Evolutionary conservation across 176 grass and related monocot genomes (phyloP).

Genomic region (Rhynchospora pubera): DNA sequence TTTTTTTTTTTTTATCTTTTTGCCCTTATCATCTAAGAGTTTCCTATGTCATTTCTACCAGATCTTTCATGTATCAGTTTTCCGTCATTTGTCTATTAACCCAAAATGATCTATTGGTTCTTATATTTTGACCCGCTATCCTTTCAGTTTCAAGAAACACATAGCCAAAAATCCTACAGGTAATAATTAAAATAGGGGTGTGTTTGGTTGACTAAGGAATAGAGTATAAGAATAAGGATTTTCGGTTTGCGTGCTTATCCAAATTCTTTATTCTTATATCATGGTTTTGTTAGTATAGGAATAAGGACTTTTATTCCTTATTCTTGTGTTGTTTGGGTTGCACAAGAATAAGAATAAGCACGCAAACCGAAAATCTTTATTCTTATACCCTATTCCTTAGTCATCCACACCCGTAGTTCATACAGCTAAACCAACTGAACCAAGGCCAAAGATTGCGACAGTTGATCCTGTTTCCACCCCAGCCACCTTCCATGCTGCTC

Average conservation of each 20-base stretch:
- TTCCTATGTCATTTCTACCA: background rate
- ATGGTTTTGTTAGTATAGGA: too few species aligned
- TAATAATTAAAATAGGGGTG: background rate
- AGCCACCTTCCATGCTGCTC: slow-evolving; percentile 60
- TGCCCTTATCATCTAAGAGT: background rate
- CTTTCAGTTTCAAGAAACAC: background rate
- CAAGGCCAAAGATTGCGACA: slow-evolving; percentile 59
- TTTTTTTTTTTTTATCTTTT: background rate
- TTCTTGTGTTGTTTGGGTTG: too few species aligned
- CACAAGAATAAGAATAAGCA: too few species aligned
- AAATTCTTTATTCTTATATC: too few species aligned
- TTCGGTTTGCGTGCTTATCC: too few species aligned
- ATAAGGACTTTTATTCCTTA: too few species aligned
- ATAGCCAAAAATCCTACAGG: background rate
- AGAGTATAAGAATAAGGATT: too few species aligned
- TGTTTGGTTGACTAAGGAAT: too few species aligned
- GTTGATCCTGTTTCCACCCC: slow-evolving; percentile 45
- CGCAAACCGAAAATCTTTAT: too few species aligned
- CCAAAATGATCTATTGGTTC: background rate
- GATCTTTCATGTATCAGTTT: background rate
- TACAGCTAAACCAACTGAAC: slow-evolving; percentile 61
- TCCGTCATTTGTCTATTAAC: background rate
- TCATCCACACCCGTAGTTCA: slow-evolving; percentile 1
- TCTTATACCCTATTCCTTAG: too few species aligned
- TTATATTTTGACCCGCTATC: background rate